These are phyloP conservation scores for Termitomyces sp. DNA, from an alignment of 768 basidiomycete species.

Conservation along the genomic window DNA sequence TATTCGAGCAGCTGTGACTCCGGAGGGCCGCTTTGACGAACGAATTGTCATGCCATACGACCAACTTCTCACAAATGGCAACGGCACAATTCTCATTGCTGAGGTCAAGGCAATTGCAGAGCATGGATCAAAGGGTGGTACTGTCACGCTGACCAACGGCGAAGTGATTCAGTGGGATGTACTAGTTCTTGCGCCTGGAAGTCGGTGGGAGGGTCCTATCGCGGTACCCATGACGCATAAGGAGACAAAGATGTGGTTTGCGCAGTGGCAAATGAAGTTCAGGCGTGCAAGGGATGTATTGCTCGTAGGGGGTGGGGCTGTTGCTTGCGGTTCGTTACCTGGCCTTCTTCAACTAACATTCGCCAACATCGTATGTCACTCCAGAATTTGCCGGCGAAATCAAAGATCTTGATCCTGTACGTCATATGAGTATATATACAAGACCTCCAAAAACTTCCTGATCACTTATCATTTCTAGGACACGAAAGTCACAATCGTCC, in stretches of 20 bases:
- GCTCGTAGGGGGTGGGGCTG: constrained; percentile 54
- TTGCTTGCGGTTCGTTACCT: constrained; percentile 40
- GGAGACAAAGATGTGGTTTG: constrained; percentile 22
- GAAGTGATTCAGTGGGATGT: constrained; percentile 47
- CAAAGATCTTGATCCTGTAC: constrained; percentile 35
- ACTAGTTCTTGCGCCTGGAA: constrained; percentile 61
- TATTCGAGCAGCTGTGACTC: constrained; percentile 50
- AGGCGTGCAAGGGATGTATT: constrained; percentile 40
- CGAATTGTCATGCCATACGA: constrained; percentile 48
- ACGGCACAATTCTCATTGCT: constrained; percentile 42
- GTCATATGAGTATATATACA: constrained; percentile 16
- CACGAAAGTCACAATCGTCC: constrained; percentile 59
- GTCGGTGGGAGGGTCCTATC: constrained; percentile 48
- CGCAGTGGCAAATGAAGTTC: constrained; percentile 30
- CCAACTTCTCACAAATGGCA: constrained; percentile 41
- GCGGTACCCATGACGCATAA: constrained; percentile 35
- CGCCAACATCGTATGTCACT: neutral
- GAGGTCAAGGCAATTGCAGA: constrained; percentile 29
- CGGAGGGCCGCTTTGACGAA: constrained; percentile 40
- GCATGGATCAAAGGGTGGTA: constrained; percentile 34
- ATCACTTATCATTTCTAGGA: constrained; percentile 26
- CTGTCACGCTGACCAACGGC: constrained; percentile 47
- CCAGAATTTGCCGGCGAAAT: constrained; percentile 42
- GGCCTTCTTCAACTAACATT: neutral
- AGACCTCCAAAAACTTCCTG: neutral